Percentiles rank a stretch among this genome's conserved stretches.
phyloP scores from a whole-genome alignment of 2,329 filamentous ascomycete genomes.

The Torrubiella hemipterigena region DNA sequence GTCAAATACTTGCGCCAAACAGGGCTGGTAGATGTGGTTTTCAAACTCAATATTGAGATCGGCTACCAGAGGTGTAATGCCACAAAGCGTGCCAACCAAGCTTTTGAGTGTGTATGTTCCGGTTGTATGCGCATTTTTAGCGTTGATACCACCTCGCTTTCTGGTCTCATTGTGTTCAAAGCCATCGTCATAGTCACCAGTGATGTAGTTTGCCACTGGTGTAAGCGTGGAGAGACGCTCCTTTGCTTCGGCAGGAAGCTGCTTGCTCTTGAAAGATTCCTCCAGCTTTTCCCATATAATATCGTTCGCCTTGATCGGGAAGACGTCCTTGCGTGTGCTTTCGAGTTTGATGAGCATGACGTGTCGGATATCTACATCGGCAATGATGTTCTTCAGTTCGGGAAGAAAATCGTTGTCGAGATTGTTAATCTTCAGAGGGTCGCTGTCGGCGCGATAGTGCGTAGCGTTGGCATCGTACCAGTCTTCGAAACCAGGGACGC shows the following conservation, averaged over 20 bases:
- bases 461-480: conserved; percentile 12
- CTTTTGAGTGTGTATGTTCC: conserved; percentile 32
- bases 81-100: conserved; percentile 27
- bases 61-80: conserved; percentile 25
- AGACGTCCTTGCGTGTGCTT: conserved; percentile 31
- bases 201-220: conserved; percentile 19
- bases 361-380: conserved; percentile 25
- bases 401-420: conserved; percentile 18
- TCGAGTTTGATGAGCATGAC: conserved; percentile 31
- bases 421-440: conserved; percentile 29
- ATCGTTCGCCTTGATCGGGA: conserved; percentile 28
- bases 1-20: conserved; percentile 26
- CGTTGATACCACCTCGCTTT: conserved; percentile 25
- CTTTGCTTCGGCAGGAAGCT: conserved; percentile 19
- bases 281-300: conserved; percentile 22
- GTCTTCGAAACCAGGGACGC: conserved; percentile 13
- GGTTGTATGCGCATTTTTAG: conserved; percentile 26
- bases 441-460: conserved; percentile 22
- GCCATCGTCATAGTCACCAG: conserved; percentile 22
- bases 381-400: conserved; percentile 13
- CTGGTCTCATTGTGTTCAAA: conserved; percentile 13
- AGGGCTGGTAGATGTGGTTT: conserved; percentile 31
- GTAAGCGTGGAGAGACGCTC: conserved; percentile 16
- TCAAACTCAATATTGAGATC: conserved; percentile 29
- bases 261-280: conserved; percentile 17